Evolutionary conservation across 192 early-diverging fungal genomes (phyloP).

Genomic region (Umbelopsis isabellina): DNA sequence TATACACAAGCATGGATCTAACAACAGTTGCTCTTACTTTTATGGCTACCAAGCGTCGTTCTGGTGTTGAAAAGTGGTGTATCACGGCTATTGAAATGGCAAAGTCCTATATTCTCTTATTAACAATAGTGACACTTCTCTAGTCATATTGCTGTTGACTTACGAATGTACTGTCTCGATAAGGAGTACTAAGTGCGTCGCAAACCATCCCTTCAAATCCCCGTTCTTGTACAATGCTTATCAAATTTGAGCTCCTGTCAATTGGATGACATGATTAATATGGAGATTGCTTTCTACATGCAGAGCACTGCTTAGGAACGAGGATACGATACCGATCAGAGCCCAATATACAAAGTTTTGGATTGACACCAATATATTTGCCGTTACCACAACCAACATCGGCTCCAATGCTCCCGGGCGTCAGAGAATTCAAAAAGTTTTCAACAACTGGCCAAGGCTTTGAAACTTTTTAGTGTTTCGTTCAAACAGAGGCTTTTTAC

Average conservation of each 20-base stretch:
- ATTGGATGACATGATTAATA: background rate
- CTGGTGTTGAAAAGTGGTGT: conserved; percentile 85
- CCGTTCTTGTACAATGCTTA: conserved; percentile 71
- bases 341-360: conserved; percentile 78
- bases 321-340: conserved; percentile 70
- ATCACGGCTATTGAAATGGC: conserved; percentile 95
- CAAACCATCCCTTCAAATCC: conserved; percentile 82
- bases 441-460: conserved; percentile 97
- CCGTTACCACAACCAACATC: conserved; percentile 99
- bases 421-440: conserved; percentile 66
- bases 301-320: background rate
- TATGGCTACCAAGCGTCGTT: conserved; percentile 73
- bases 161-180: conserved; percentile 72
- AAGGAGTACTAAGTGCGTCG: conserved; percentile 81
- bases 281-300: background rate
- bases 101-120: conserved; percentile 70
- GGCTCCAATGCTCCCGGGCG: conserved; percentile 77
- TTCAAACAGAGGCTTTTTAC: background rate
- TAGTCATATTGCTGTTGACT: conserved; percentile 23
- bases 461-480: background rate
- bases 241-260: conserved; percentile 72
- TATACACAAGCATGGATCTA: background rate
- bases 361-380: conserved; percentile 93
- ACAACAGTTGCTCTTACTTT: conserved; percentile 38
- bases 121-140: background rate